phyloP scores from a whole-genome alignment of 2,329 filamentous ascomycete species.

The Gaeumannomyces tritici region DNA sequence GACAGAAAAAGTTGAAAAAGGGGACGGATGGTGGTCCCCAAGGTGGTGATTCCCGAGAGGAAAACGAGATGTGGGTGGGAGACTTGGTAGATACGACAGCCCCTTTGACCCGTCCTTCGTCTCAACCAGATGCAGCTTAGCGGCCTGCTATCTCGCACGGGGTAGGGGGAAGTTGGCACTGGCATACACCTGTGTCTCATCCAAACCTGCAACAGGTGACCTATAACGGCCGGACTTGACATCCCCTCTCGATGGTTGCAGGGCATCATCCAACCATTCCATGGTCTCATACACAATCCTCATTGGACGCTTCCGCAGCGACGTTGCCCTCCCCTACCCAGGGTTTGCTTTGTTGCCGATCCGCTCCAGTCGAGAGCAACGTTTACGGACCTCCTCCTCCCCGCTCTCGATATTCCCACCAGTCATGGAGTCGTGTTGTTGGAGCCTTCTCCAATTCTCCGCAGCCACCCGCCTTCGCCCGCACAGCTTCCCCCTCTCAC shows the following conservation, averaged over 20 bases:
- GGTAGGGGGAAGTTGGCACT: not conserved
- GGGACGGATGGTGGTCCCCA: too few relatives aligned
- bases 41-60: too few relatives aligned
- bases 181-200: not conserved
- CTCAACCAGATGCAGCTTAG: not conserved
- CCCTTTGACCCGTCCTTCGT: not conserved
- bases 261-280: not conserved
- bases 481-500: not conserved
- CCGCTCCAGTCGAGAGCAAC: too few relatives aligned
- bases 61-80: too few relatives aligned
- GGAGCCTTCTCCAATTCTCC: not conserved
- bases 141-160: not conserved
- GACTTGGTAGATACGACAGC: too few relatives aligned
- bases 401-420: not conserved
- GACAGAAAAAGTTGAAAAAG: not conserved
- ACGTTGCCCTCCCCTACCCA: too few relatives aligned
- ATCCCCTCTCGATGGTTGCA: not conserved
- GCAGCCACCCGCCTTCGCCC: not conserved
- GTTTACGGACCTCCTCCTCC: too few relatives aligned
- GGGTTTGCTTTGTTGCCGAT: too few relatives aligned
- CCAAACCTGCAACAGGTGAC: too few relatives aligned
- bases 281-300: not conserved
- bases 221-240: too few relatives aligned
- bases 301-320: not conserved
- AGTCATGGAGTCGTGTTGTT: not conserved